Evolutionary conservation across 345 rosid species (phyloP).

Genomic region (Eucalyptus marginata): DNA sequence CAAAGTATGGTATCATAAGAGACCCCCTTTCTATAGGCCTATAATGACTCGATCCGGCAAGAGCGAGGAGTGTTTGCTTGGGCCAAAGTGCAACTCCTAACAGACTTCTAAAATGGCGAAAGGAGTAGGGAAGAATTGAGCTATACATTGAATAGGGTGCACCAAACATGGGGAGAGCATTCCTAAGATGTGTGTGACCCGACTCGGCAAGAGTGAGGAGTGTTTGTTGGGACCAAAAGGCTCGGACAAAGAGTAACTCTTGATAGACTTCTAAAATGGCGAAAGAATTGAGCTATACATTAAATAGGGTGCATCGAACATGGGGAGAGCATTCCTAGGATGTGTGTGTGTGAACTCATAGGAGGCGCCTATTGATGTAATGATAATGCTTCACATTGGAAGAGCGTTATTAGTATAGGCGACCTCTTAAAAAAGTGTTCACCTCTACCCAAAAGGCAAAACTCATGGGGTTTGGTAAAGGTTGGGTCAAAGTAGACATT

Average conservation of each 20-base stretch:
- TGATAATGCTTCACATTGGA: not conserved
- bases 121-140: accelerated
- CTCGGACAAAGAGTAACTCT: too few relatives aligned
- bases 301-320: not conserved
- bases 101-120: accelerated
- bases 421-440: not conserved
- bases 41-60: accelerated
- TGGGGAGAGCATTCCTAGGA: not conserved
- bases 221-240: not conserved
- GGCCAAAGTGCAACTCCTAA: not conserved
- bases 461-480: accelerated
- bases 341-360: accelerated
- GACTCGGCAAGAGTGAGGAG: accelerated
- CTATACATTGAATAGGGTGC: not conserved
- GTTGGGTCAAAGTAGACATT: not conserved
- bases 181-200: accelerated
- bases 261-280: accelerated
- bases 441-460: not conserved
- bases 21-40: accelerated
- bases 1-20: accelerated
- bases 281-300: not conserved
- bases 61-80: not conserved
- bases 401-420: accelerated
- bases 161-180: not conserved
- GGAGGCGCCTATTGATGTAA: accelerated